Base-by-base conservation (phyloP, 2,329 filamentous ascomycete genomes). In the Fusarium sp. region DNA sequence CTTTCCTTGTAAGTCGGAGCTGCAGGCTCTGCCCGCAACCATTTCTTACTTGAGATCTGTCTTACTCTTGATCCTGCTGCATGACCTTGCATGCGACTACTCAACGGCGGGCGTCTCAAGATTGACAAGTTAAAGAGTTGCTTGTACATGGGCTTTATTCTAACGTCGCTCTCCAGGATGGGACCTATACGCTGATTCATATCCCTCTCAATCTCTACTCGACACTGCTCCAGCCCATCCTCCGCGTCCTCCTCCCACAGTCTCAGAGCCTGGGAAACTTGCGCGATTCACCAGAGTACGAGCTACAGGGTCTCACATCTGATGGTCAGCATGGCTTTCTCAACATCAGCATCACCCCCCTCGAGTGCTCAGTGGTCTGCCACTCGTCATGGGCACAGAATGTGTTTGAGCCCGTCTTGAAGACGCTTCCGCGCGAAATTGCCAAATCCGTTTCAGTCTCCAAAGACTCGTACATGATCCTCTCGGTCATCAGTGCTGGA, bases 281-380 rank as follows among this genome's bases (percentile, higher is more conserved):
- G 67, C 70, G 68, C 66, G 81, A 82, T 62, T 81, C 80, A 25
- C 79, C 82, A 59, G 80, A 84, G 69, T 80, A 81, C 58, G 80
- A 82, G 50, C 80, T 86, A 52, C 85, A 87, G 70, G 88, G 87
- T 20, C 83, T 89, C 50, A 87, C 85, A 5, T 71, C 83, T 50
- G 87, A 89, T 72, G 85, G 87, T 71, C 88, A 88, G 80, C 93
- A 97, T 83, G 91, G 92, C 52, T 98, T 99, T 83, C 89, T 98
- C 81, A 98, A 98, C 82, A 92, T 99, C 76, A 97, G 94, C 72
- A 90, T 98, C 79, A 98, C 95, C 0, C 94, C 95, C 0, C 90
- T 97, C 65, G 97, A 98, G 83, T 97, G 95, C 84, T 98, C 95
- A 5, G 89, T 99, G 62, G 95, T 97, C 64, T 98, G 96, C 81